These are phyloP conservation scores for Globisporangium uncinulatum DNA, from an alignment of 352 stramenopile genomes.

Conservation along the genomic window DNA sequence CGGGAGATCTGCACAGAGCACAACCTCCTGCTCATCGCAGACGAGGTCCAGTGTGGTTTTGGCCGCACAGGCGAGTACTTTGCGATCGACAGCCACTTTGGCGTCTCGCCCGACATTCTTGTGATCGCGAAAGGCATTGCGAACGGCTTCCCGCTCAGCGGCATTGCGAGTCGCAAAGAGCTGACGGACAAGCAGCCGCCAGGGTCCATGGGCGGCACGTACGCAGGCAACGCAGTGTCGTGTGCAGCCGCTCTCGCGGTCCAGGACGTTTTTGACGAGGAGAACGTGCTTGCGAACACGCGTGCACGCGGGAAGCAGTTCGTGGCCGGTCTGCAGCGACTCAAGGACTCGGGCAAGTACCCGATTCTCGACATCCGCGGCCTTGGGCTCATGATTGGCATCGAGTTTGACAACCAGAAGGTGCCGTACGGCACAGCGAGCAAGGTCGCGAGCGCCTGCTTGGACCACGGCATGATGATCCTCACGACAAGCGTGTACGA, in stretches of 20 bases:
- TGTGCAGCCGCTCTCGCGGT: conserved; percentile 87
- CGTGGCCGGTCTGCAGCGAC: conserved; percentile 53
- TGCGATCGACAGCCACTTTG: conserved; percentile 74
- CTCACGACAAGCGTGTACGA: conserved; percentile 90
- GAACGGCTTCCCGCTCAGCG: conserved; percentile 94
- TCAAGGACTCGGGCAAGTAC: conserved; percentile 74
- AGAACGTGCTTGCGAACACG: conserved; percentile 87
- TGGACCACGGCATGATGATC: conserved; percentile 87
- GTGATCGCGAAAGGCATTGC: conserved; percentile 97
- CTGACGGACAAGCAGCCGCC: conserved; percentile 78
- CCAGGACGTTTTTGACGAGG: conserved; percentile 84
- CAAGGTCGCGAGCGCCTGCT: conserved; percentile 73
- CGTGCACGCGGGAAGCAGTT: conserved; percentile 69
- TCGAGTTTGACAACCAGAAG: conserved; percentile 85
- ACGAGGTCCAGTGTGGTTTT: conserved; percentile 98
- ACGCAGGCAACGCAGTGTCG: conserved; percentile 89
- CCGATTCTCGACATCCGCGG: conserved; percentile 85
- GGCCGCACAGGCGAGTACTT: conserved; percentile 94
- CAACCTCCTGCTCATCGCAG: conserved; percentile 95
- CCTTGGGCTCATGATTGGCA: conserved; percentile 90
- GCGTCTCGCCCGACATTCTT: conserved; percentile 94
- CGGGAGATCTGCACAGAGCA: conserved; percentile 91
- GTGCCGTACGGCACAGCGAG: conserved; percentile 52
- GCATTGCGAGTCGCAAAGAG: conserved; percentile 86
- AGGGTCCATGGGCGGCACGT: conserved; percentile 91